A percentile compares a stretch with the other conserved stretches of the same genome.
Evolutionary conservation across 805 yeast species (phyloP).

Genomic region (Metschnikowia sp.): DNA sequence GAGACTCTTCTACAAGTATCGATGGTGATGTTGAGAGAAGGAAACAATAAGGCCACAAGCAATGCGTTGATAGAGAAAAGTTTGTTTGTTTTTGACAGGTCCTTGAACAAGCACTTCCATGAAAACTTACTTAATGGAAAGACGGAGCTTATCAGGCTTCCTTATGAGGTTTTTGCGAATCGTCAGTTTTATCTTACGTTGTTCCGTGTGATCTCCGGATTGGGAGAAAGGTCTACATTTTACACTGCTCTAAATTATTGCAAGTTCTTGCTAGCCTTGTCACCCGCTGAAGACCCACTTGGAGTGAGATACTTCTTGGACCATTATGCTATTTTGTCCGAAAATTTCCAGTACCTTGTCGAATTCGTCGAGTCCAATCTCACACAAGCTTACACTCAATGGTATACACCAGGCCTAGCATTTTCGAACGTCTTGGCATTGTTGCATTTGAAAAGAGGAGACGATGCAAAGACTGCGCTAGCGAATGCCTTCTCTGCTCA

Average conservation of each 20-base stretch:
- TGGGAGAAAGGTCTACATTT: slow-evolving; percentile 76
- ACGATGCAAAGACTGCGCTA: slow-evolving; percentile 48
- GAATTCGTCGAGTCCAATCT: slow-evolving; percentile 56
- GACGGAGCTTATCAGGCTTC: slow-evolving; percentile 60
- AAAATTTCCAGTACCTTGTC: slow-evolving; percentile 60
- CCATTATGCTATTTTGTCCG: slow-evolving; percentile 65
- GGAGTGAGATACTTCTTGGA: slow-evolving; percentile 85
- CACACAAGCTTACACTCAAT: slow-evolving; percentile 52
- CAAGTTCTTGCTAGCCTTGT: slow-evolving; percentile 63
- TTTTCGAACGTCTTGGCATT: slow-evolving; percentile 66
- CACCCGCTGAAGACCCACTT: slow-evolving; percentile 78
- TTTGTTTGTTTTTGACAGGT: slow-evolving; percentile 74
- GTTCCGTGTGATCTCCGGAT: slow-evolving; percentile 64
- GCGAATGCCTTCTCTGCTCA: slow-evolving; percentile 49
- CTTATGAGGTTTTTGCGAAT: slow-evolving; percentile 71
- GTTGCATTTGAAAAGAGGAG: slow-evolving; percentile 38
- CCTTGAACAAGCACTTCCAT: slow-evolving; percentile 56
- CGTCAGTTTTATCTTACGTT: slow-evolving; percentile 73
- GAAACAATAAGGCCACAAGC: slow-evolving; percentile 64
- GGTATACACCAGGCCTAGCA: slow-evolving; percentile 73
- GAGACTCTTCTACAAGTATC: slow-evolving; percentile 80
- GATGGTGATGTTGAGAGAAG: slow-evolving; percentile 69
- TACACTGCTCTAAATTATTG: slow-evolving; percentile 75
- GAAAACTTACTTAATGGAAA: slow-evolving; percentile 44
- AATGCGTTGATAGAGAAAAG: slow-evolving; percentile 76